Evolutionary conservation across 768 basidiomycete genomes (phyloP), one percentile per base, ranked within the genome.

Genomic region (Serendipita sp.): DNA sequence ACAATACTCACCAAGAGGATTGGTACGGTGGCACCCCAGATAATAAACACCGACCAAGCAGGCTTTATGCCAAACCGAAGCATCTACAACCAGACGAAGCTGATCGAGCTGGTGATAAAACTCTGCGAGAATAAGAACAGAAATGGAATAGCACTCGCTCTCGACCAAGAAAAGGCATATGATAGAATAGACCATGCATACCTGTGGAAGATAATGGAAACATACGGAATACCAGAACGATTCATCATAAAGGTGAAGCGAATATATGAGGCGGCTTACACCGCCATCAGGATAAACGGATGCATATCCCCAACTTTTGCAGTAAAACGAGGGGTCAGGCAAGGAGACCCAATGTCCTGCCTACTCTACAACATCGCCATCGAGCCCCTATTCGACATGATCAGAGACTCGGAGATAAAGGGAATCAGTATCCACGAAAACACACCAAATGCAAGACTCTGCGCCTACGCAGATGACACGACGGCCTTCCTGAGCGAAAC

Each of bases 401-500:
- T 66, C 22, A 2, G 61, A 16, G 13, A 28, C 13, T 61, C 60
- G 24, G 17, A 2, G 17, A 31, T 61, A n/a, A 4, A 43, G 30
- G 61, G n/a, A 30, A 34, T 31, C 30, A 41, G 14, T n/a, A 44
- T 62, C 17, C 33, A 26, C 14, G 34, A 5, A 20, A 48, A 33
- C 11, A 5, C 20, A 4, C 24, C 26, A 5, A 62, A 62, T n/a
- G 45, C 45, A 20, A 50, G n/a, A 50, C 20, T 50, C 7, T 7
- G 20, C 9, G n/a, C 45, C 0, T 65, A 65, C 4, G 64, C 64
- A 5, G 72, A 73, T 43, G 71, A 73, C 41, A 72, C 73, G 0
- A 68, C 67, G 0, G 60, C 67, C 0, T 73, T 66, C 61, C 62
- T 73, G 1, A 61, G 64, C 0, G 3, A 61, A 0, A 7, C 30